These are phyloP conservation scores for Pseudogymnoascus sp. DNA, from an alignment of 2,329 filamentous ascomycete species.

Conservation along the genomic window DNA sequence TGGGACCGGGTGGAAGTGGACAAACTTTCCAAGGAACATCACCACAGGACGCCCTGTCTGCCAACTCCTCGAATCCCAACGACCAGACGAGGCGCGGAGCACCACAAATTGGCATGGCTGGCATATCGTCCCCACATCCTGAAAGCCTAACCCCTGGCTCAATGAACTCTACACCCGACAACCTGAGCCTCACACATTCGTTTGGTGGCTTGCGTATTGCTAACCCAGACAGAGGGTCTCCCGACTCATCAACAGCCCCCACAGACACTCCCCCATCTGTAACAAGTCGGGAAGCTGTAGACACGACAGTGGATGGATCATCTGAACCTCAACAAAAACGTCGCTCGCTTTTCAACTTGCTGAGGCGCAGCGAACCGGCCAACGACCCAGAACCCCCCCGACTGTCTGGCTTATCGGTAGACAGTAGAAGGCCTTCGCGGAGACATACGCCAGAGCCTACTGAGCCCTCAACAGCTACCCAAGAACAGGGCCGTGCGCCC, in stretches of 20 bases:
- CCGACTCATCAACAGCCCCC: conserved; percentile 12
- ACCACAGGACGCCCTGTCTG: not conserved
- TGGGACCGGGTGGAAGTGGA: not conserved
- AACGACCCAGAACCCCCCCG: conserved; percentile 17
- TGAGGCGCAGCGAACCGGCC: conserved; percentile 25
- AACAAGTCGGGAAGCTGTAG: conserved; percentile 22
- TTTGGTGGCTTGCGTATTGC: conserved; percentile 93
- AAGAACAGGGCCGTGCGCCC: conserved; percentile 23
- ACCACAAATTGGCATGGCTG: conserved; percentile 2
- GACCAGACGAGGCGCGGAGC: not conserved
- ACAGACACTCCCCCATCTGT: conserved; percentile 20
- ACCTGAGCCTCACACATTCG: conserved; percentile 85
- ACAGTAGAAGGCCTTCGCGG: not conserved
- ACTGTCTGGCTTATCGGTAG: not conserved
- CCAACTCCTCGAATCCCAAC: not conserved
- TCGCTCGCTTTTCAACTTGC: conserved; percentile 30
- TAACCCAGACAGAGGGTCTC: conserved; percentile 69
- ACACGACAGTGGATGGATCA: conserved; percentile 18
- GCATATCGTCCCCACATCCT: not conserved
- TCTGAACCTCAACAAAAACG: conserved; percentile 26
- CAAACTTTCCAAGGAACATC: not conserved
- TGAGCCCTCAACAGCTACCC: conserved; percentile 22
- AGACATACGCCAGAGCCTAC: conserved; percentile 18
- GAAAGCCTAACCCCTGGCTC: conserved; percentile 3
- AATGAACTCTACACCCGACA: conserved; percentile 67